Conservation (phyloP, 768 basidiomycete species). For the Mycena filopes region DNA sequence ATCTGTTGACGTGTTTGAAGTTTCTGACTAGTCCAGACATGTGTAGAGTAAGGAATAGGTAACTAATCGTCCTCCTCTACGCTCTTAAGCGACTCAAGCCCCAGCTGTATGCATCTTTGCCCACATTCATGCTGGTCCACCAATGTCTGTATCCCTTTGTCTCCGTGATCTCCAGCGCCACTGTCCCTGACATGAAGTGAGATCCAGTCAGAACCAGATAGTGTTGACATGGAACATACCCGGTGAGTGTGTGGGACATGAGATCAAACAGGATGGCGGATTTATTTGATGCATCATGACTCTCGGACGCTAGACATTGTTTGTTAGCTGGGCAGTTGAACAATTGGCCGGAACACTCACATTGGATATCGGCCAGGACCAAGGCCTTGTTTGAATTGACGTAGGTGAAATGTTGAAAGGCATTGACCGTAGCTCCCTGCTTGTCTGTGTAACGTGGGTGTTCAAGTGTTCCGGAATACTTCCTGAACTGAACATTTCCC, state of each 20-base stretch:
- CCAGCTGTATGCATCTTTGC: not conserved
- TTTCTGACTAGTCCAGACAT: too few relatives aligned
- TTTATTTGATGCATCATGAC: not conserved
- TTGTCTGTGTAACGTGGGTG: slow-evolving; percentile 6
- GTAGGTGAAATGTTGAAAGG: slow-evolving; percentile 7
- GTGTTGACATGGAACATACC: not conserved
- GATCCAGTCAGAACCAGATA: not conserved
- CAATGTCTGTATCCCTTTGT: not conserved
- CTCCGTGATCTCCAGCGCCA: slow-evolving; percentile 5
- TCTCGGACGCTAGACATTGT: not conserved
- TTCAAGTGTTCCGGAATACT: slow-evolving; percentile 3
- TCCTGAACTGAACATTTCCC: not conserved
- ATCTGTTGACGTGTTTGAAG: too few relatives aligned
- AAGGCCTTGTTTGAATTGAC: slow-evolving; percentile 6
- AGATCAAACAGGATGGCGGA: slow-evolving; percentile 4
- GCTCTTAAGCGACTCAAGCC: not conserved
- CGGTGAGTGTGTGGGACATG: slow-evolving; percentile 6
- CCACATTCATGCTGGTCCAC: not conserved
- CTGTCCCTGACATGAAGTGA: not conserved
- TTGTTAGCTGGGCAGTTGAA: not conserved
- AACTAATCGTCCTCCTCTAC: too few relatives aligned
- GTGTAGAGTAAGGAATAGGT: too few relatives aligned
- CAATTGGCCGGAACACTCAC: not conserved
- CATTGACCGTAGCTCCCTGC: slow-evolving; percentile 9
- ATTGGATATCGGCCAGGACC: slow-evolving; percentile 1